These are phyloP conservation scores for Vicia faba DNA, from an alignment of 306 rosid species.

Conservation along the genomic window DNA sequence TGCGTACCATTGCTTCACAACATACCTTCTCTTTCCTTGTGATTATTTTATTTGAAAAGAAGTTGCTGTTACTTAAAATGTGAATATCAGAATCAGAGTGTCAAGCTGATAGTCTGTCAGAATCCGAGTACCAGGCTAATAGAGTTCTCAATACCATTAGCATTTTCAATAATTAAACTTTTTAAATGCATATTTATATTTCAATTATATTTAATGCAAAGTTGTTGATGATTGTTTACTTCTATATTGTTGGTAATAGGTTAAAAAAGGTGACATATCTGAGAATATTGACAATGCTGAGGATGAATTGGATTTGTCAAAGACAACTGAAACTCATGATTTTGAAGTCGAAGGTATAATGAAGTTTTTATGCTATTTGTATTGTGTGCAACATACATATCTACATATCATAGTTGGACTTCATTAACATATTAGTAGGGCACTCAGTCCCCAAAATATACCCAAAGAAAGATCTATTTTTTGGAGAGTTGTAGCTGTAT, in stretches of 20 bases:
- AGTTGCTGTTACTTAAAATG: neutral
- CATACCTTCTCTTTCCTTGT: no score
- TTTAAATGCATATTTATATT: constrained; percentile 8
- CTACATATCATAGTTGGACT: constrained; percentile 10
- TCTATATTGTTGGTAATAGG: constrained; percentile 52
- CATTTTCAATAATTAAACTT: constrained; percentile 1
- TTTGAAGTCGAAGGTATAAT: constrained; percentile 55
- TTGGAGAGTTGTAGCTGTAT: neutral
- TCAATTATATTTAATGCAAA: constrained; percentile 3
- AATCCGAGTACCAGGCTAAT: constrained; percentile 1
- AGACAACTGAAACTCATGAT: constrained; percentile 47
- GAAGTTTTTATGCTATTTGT: constrained; percentile 4
- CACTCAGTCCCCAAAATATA: neutral
- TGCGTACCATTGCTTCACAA: no score
- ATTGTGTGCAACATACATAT: neutral
- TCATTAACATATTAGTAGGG: neutral
- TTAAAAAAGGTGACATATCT: constrained; percentile 58
- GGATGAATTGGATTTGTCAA: constrained; percentile 44
- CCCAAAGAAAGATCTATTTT: neutral
- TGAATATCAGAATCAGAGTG: neutral
- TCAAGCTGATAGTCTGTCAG: constrained; percentile 10
- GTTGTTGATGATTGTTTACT: constrained; percentile 29
- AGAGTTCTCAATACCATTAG: constrained; percentile 7
- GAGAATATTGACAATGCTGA: constrained; percentile 41
- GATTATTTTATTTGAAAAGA: neutral